Conservation (phyloP, 495 filamentous ascomycete genomes). For the Talaromyces trachyspermus region DNA sequence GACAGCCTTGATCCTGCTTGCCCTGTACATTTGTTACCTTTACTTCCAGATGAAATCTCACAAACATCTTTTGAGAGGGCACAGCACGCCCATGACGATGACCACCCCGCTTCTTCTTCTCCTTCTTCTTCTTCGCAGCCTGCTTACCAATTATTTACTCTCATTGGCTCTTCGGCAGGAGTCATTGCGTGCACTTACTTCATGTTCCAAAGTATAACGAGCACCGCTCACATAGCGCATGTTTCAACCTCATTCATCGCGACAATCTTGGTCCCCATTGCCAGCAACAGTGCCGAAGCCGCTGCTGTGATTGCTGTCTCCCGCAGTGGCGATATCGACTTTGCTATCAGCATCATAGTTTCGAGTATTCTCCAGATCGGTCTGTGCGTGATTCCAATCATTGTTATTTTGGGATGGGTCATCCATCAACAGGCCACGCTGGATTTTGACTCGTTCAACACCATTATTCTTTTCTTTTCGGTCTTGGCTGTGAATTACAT, state of each 20-base stretch:
- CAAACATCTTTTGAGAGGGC: slow-evolving; percentile 15
- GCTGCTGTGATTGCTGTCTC: slow-evolving; percentile 16
- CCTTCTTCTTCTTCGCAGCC: background rate
- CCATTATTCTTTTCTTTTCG: slow-evolving; percentile 22
- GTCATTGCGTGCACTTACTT: slow-evolving; percentile 22
- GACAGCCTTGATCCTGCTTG: slow-evolving; percentile 44
- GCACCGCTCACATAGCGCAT: slow-evolving; percentile 8
- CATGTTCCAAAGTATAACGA: slow-evolving; percentile 19
- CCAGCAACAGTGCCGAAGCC: slow-evolving; percentile 22
- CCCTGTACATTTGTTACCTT: slow-evolving; percentile 64
- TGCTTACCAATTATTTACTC: slow-evolving; percentile 26
- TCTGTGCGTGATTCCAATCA: slow-evolving; percentile 29
- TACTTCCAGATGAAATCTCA: slow-evolving; percentile 36
- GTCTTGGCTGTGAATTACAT: slow-evolving; percentile 25
- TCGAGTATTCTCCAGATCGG: slow-evolving; percentile 23
- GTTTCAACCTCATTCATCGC: slow-evolving; percentile 17
- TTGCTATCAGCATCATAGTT: slow-evolving; percentile 19
- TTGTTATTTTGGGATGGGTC: slow-evolving; percentile 33
- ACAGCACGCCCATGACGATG: slow-evolving; percentile 11
- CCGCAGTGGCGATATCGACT: slow-evolving; percentile 18
- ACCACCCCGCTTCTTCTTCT: too few relatives aligned
- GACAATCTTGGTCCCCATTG: slow-evolving; percentile 23
- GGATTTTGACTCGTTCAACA: slow-evolving; percentile 29
- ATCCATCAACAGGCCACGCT: slow-evolving; percentile 27
- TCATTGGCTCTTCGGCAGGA: slow-evolving; percentile 13